These are phyloP conservation scores for Begonia peltatifolia DNA, from an alignment of 306 rosid genomes.

Conservation along the genomic window DNA sequence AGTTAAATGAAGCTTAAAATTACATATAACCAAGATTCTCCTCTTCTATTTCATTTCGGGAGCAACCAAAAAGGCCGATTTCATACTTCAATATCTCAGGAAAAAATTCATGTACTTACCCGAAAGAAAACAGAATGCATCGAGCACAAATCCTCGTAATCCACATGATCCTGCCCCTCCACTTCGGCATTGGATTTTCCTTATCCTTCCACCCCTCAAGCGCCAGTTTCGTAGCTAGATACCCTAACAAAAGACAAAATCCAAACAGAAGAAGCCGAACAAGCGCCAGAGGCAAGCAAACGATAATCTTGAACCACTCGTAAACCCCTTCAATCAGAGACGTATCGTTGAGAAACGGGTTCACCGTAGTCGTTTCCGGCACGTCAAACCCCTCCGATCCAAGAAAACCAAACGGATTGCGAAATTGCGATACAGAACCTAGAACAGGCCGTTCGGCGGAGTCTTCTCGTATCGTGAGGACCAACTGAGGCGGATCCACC, in stretches of 20 bases:
- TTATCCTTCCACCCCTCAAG: conserved; percentile 71
- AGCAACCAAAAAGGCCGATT: no score
- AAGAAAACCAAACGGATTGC: conserved; percentile 35
- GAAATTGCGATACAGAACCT: conserved; percentile 2
- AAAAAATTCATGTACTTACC: conserved; percentile 24
- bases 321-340: conserved; percentile 34
- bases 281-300: conserved; percentile 45
- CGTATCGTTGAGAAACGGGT: conserved; percentile 67
- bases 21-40: no score
- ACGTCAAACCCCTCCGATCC: conserved; percentile 41
- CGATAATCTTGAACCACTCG: conserved; percentile 49
- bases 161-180: conserved; percentile 71
- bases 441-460: not conserved
- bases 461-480: conserved; percentile 23
- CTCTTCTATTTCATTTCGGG: no score
- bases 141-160: conserved; percentile 20
- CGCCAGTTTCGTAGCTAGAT: conserved; percentile 55
- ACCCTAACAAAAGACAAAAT: conserved; percentile 40
- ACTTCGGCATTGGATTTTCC: conserved; percentile 66
- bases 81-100: not conserved
- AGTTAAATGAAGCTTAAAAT: no score
- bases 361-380: conserved; percentile 35
- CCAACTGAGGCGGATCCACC: conserved; percentile 30
- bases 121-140: conserved; percentile 75
- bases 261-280: conserved; percentile 56